A percentile compares a stretch with the other conserved stretches of the same genome.
Evolutionary conservation across 2,329 filamentous ascomycete genomes (phyloP).

Genomic region (Fusarium anguioides): DNA sequence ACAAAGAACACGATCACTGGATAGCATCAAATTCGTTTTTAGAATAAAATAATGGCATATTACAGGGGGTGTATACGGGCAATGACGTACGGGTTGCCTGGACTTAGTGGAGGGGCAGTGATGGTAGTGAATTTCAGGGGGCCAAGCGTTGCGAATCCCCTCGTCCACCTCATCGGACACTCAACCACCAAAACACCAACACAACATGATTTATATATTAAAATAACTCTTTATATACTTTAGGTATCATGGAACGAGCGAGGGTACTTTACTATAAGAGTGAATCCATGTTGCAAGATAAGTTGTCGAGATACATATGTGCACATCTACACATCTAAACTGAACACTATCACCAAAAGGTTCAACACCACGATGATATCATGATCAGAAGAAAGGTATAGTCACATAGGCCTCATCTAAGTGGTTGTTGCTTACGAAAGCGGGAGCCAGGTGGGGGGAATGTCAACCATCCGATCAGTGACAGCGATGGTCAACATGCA

Average conservation of each 20-base stretch:
- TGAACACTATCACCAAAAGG: not conserved
- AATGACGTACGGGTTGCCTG: not conserved
- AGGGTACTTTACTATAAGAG: not conserved
- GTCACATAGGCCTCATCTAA: accelerated
- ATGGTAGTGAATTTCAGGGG: conserved; percentile 10
- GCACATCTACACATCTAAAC: not conserved
- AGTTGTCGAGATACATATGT: not conserved
- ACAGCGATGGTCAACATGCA: not conserved
- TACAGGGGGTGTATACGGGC: not conserved
- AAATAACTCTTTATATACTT: accelerated
- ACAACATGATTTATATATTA: accelerated
- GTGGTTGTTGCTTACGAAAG: not conserved
- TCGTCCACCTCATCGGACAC: conserved; percentile 1
- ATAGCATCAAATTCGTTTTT: not conserved
- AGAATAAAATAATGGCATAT: not conserved
- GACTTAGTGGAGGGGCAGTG: conserved; percentile 12
- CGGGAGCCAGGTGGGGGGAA: not conserved
- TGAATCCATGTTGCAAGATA: not conserved
- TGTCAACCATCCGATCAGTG: conserved; percentile 2
- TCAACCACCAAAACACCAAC: not conserved
- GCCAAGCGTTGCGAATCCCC: conserved; percentile 16
- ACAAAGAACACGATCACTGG: not conserved
- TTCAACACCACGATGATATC: conserved; percentile 18
- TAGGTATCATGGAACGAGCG: accelerated
- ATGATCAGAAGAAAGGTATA: not conserved